These are phyloP conservation scores for Xerocomus spinulosus DNA, from an alignment of 768 basidiomycete species.

Conservation along the genomic window DNA sequence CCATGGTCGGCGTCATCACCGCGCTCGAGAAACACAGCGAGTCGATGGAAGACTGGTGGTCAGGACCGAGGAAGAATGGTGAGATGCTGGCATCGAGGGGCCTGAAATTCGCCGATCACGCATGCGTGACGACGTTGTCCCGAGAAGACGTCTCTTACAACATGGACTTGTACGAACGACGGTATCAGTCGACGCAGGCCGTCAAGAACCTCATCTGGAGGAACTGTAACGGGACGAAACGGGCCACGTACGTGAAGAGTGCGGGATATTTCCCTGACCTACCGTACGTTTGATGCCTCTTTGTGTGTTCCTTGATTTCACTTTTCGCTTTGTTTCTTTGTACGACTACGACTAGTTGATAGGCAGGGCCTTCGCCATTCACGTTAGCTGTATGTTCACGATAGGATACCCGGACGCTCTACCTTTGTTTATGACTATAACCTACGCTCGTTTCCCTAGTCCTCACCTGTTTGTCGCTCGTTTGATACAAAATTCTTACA, in stretches of 20 bases:
- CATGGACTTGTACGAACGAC: conserved; percentile 30
- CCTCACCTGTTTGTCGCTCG: conserved; percentile 16
- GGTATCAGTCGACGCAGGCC: conserved; percentile 25
- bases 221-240: conserved; percentile 28
- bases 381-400: conserved; percentile 14
- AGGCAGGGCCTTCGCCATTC: conserved; percentile 17
- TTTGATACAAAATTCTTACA: conserved; percentile 6
- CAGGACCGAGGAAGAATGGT: conserved; percentile 28
- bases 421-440: conserved; percentile 12
- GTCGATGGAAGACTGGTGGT: conserved; percentile 34
- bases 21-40: conserved; percentile 33
- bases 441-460: conserved; percentile 21
- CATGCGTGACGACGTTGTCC: conserved; percentile 39
- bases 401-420: conserved; percentile 19
- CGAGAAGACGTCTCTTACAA: conserved; percentile 30
- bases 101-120: conserved; percentile 37
- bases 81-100: conserved; percentile 29
- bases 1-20: conserved; percentile 36
- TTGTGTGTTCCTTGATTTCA: not conserved
- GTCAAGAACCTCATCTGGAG: conserved; percentile 27
- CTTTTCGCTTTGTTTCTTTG: conserved; percentile 4
- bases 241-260: conserved; percentile 28
- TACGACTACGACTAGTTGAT: conserved; percentile 14
- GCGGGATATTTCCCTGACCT: conserved; percentile 28
- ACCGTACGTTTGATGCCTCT: conserved; percentile 12